Conservation (phyloP, 2,329 filamentous ascomycete genomes). For the Biscogniauxia sp. region DNA sequence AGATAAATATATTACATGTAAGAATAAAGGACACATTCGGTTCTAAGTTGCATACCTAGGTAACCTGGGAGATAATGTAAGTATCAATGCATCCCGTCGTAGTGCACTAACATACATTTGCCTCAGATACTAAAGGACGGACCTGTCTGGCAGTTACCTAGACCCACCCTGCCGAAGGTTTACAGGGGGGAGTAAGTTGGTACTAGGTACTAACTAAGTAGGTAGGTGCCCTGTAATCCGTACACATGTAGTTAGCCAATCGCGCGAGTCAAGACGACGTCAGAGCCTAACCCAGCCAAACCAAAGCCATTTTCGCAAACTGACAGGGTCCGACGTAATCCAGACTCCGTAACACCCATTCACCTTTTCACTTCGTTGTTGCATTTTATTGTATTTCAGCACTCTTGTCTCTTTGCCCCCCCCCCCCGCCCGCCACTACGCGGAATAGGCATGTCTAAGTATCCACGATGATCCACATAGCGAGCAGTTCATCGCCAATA, state of each 20-base stretch:
- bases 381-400: not conserved
- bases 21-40: too few relatives aligned
- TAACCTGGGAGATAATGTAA: too few relatives aligned
- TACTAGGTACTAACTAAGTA: too few relatives aligned
- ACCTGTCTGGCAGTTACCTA: not conserved
- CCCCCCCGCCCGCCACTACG: too few relatives aligned
- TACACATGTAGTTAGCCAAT: not conserved
- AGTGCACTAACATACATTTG: too few relatives aligned
- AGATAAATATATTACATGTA: too few relatives aligned
- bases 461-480: slow-evolving; percentile 50
- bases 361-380: slow-evolving; percentile 7
- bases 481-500: slow-evolving; percentile 59
- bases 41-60: too few relatives aligned
- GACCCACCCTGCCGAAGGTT: not conserved
- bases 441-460: slow-evolving; percentile 15
- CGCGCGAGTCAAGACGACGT: not conserved
- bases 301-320: not conserved
- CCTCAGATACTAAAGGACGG: too few relatives aligned
- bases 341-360: not conserved
- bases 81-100: too few relatives aligned
- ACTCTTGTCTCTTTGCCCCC: not conserved
- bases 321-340: not conserved
- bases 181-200: not conserved
- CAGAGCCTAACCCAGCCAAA: not conserved
- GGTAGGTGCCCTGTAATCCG: too few relatives aligned